phyloP scores from a whole-genome alignment of 441 rosid genomes.

The Omphalea diandra region DNA sequence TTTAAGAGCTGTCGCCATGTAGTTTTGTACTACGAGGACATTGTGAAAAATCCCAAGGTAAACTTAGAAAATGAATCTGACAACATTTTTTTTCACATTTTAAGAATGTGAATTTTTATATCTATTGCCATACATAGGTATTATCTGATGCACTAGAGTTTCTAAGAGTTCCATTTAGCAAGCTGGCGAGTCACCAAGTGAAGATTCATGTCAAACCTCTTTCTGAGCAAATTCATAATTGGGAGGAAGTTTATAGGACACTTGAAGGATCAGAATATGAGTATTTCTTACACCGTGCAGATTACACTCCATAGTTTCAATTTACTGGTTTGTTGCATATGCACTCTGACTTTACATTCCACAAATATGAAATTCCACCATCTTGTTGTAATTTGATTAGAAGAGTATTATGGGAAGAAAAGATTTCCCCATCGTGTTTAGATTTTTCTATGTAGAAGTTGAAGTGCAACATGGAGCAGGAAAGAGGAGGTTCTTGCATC shows the following conservation, averaged over 20 bases:
- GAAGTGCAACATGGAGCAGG: background rate
- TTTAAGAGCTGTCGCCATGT: conserved; percentile 4
- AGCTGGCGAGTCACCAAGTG: conserved; percentile 12
- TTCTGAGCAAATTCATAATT: conserved; percentile 4
- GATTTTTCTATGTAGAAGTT: background rate
- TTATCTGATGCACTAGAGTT: conserved; percentile 2
- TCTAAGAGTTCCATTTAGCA: conserved; percentile 8
- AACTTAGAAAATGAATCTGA: background rate
- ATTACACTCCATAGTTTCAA: background rate
- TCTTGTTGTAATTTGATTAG: background rate
- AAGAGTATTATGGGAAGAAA: background rate
- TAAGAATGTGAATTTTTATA: background rate
- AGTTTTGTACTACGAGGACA: background rate
- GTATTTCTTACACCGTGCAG: conserved; percentile 3
- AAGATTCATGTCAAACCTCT: conserved; percentile 15
- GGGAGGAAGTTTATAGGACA: conserved; percentile 7
- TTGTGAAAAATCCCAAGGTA: conserved; percentile 10
- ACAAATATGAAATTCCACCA: background rate
- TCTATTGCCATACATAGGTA: background rate
- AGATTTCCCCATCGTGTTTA: background rate
- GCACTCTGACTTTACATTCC: background rate
- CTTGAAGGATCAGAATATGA: conserved; percentile 9
- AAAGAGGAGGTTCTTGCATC: too few species aligned
- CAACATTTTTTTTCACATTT: background rate
- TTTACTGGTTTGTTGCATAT: background rate